These are phyloP conservation scores for Suhomyces bokatorum DNA, from an alignment of 1,139 yeast genomes.

Conservation along the genomic window DNA sequence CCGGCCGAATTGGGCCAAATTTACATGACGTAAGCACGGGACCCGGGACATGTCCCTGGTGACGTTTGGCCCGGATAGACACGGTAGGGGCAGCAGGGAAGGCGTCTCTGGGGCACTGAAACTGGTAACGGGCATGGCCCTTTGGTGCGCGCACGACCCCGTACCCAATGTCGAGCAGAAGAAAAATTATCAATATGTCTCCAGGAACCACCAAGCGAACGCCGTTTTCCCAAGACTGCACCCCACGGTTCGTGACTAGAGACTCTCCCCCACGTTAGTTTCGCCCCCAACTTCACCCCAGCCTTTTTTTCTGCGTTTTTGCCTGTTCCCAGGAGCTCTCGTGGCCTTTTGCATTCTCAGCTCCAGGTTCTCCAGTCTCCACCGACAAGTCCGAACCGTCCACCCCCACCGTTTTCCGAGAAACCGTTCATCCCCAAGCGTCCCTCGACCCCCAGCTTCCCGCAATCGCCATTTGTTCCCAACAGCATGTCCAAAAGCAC, in stretches of 20 bases:
- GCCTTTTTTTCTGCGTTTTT: neutral
- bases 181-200: constrained; percentile 9
- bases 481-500: constrained; percentile 20
- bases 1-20: no score
- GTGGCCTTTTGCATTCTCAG: constrained; percentile 1
- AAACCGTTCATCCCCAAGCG: neutral
- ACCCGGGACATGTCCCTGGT: no score
- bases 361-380: neutral
- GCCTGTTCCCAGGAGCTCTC: neutral
- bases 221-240: neutral
- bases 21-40: no score
- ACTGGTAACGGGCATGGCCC: neutral
- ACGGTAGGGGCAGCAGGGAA: neutral
- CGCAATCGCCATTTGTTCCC: neutral
- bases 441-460: neutral
- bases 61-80: no score
- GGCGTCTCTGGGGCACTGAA: neutral
- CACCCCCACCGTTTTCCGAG: neutral
- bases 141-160: constrained; percentile 8
- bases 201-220: neutral
- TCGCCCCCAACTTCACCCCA: neutral
- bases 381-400: constrained; percentile 3
- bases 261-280: neutral
- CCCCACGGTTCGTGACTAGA: neutral
- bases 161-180: constrained; percentile 7